Conservation (phyloP, 2,329 filamentous ascomycete species). For the Xylaria arbuscula region DNA sequence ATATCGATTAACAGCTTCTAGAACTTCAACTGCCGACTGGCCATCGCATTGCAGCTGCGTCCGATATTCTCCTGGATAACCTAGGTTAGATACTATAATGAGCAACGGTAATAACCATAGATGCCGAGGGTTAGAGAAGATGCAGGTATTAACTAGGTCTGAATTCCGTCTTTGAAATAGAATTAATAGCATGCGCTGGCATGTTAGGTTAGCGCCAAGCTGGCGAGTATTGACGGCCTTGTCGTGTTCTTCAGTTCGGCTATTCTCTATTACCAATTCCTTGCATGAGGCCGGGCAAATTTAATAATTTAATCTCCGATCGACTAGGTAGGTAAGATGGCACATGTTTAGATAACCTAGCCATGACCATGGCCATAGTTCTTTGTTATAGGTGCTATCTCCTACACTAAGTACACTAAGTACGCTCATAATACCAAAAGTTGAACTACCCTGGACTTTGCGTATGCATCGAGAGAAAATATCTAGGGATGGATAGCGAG, state of each 20-base stretch:
- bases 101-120: background rate
- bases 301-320: conserved; percentile 23
- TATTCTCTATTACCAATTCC: conserved; percentile 8
- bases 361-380: background rate
- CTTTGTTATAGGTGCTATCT: too few relatives aligned
- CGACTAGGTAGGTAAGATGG: background rate
- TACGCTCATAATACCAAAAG: too few relatives aligned
- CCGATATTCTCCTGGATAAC: background rate
- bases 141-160: conserved; percentile 1
- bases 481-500: too few relatives aligned
- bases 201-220: too few relatives aligned
- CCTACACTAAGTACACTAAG: too few relatives aligned
- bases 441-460: too few relatives aligned
- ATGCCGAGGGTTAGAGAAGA: background rate
- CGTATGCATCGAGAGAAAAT: too few relatives aligned
- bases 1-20: conserved; percentile 35
- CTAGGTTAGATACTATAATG: too few relatives aligned
- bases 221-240: background rate
- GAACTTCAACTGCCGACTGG: conserved; percentile 37
- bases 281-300: conserved; percentile 18
- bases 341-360: background rate
- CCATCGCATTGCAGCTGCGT: conserved; percentile 15
- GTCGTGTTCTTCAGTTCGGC: conserved; percentile 15
- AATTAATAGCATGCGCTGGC: background rate
- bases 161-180: background rate